phyloP scores from a whole-genome alignment of 495 filamentous ascomycete species.

The Apiosordaria backusii region DNA sequence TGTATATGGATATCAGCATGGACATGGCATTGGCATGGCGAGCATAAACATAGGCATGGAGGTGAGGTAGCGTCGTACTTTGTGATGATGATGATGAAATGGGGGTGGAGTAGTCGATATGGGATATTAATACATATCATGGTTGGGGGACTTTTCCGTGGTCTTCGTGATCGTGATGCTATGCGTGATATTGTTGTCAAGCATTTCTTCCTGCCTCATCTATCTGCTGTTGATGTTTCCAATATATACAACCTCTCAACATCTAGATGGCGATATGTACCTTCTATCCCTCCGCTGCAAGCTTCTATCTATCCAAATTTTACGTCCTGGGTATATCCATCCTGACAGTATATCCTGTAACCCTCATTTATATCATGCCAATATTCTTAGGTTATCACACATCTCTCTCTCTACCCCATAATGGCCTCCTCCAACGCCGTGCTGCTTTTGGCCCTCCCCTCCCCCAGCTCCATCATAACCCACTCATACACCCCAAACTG shows the following conservation, averaged over 20 bases:
- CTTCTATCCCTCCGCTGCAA: too few species aligned
- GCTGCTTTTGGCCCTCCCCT: constrained; percentile 19
- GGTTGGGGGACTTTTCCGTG: neutral
- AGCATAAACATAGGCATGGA: neutral
- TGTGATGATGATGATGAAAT: neutral
- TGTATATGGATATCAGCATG: neutral
- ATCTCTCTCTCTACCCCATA: too few species aligned
- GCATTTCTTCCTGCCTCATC: neutral
- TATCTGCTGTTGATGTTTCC: too few species aligned
- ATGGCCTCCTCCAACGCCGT: neutral
- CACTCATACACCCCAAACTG: constrained; percentile 88
- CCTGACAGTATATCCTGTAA: too few species aligned
- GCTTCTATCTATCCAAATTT: too few species aligned
- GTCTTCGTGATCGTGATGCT: neutral
- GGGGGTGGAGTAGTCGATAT: neutral
- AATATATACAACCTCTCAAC: too few species aligned
- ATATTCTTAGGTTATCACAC: too few species aligned
- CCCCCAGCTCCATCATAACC: constrained; percentile 59
- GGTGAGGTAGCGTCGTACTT: neutral
- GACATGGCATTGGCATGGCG: neutral
- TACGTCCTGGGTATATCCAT: too few species aligned
- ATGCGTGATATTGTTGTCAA: neutral
- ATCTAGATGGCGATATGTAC: too few species aligned
- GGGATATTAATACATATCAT: neutral
- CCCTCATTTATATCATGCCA: too few species aligned